phyloP scores from a whole-genome alignment of 768 basidiomycete species.

The Rhodosporidiobolus sp. region DNA sequence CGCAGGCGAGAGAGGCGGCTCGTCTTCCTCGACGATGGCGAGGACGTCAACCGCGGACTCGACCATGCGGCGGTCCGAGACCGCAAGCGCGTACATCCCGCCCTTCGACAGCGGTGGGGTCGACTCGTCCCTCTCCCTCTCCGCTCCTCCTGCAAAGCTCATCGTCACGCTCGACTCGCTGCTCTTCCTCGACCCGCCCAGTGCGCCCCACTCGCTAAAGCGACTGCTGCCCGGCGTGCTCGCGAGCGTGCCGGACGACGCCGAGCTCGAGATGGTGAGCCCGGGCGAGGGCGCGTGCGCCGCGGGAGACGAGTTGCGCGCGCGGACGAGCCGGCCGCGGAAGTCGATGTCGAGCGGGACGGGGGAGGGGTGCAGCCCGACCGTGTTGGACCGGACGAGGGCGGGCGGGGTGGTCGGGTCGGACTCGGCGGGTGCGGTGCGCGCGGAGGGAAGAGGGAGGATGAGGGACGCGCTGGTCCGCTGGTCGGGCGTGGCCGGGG shows the following conservation, averaged over 20 bases:
- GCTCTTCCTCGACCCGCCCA: conserved; percentile 2
- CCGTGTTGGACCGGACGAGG: conserved; percentile 23
- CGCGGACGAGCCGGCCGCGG: conserved; percentile 20
- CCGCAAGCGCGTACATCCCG: conserved; percentile 17
- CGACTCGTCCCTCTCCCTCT: background rate
- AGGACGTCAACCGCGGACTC: conserved; percentile 38
- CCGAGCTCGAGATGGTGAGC: conserved; percentile 1
- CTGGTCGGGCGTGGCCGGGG: background rate
- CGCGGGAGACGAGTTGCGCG: conserved; percentile 12
- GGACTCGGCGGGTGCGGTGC: background rate
- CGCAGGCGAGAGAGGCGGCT: background rate
- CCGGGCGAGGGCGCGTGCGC: background rate
- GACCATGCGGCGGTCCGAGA: background rate
- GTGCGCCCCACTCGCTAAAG: conserved; percentile 18
- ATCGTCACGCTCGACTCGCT: conserved; percentile 26
- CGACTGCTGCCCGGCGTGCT: conserved; percentile 15
- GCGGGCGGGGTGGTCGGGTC: background rate
- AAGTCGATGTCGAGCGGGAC: conserved; percentile 34
- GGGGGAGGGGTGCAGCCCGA: conserved; percentile 16
- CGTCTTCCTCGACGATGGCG: conserved; percentile 31
- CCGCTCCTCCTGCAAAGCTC: background rate
- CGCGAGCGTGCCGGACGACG: background rate
- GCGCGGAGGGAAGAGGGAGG: background rate
- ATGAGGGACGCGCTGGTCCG: background rate
- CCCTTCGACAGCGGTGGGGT: background rate